These are phyloP conservation scores for Bidens hawaiensis DNA, from an alignment of 140 eudicot species.

Conservation along the genomic window DNA sequence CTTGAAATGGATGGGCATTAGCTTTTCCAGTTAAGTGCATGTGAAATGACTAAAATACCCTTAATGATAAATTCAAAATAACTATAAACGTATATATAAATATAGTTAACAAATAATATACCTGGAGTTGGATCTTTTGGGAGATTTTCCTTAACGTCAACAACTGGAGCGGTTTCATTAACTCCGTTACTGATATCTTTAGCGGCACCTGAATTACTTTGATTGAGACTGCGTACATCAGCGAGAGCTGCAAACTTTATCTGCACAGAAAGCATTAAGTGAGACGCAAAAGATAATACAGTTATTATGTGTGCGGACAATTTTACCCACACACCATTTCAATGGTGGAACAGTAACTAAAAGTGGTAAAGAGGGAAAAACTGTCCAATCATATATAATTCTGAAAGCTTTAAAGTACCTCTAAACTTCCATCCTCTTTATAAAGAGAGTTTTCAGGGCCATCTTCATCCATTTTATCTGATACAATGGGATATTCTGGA, in stretches of 20 bases:
- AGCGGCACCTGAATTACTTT: slow-evolving; percentile 25
- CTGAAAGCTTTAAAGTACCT: slow-evolving; percentile 43
- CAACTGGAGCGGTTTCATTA: slow-evolving; percentile 12
- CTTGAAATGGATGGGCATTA: too few relatives aligned
- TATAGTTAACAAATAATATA: slow-evolving; percentile 6
- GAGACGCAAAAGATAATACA: background rate
- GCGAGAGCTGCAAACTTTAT: slow-evolving; percentile 64
- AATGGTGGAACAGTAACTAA: background rate
- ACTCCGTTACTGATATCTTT: slow-evolving; percentile 26
- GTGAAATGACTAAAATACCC: too few relatives aligned
- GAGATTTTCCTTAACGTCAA: slow-evolving; percentile 26
- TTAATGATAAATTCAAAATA: too few relatives aligned
- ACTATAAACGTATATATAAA: background rate
- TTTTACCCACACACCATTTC: background rate
- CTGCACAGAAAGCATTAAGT: slow-evolving; percentile 38
- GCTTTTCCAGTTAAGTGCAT: too few relatives aligned
- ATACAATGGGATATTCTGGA: slow-evolving; percentile 60
- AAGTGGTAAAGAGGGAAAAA: background rate
- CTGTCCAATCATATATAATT: background rate
- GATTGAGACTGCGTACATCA: slow-evolving; percentile 57
- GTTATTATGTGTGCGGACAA: background rate
- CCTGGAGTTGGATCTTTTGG: slow-evolving; percentile 30
- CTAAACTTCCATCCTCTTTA: slow-evolving; percentile 87
- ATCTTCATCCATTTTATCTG: slow-evolving; percentile 43
- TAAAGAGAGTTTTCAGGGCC: slow-evolving; percentile 54